phyloP scores from a whole-genome alignment of 2,329 filamentous ascomycete genomes.

The Lasiodiplodia sp. region DNA sequence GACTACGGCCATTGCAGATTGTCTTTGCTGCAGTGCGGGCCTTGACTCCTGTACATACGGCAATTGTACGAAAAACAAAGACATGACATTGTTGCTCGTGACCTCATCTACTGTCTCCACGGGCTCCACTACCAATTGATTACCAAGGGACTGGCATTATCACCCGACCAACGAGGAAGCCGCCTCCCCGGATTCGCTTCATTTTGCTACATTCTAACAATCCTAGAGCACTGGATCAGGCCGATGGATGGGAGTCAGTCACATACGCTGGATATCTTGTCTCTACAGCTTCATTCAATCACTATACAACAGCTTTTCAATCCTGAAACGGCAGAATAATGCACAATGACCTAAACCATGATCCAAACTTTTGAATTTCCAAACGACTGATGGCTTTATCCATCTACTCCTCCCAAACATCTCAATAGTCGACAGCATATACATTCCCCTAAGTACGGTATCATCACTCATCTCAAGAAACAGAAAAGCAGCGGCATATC shows the following conservation, averaged over 20 bases:
- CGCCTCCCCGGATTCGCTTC: not conserved
- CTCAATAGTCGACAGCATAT: not conserved
- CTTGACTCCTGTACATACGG: slow-evolving; percentile 18
- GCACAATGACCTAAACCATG: not conserved
- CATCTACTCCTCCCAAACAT: not conserved
- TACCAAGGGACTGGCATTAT: not conserved
- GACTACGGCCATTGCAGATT: slow-evolving; percentile 17
- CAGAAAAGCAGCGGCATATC: not conserved
- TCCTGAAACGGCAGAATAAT: too few relatives aligned
- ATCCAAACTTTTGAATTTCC: not conserved
- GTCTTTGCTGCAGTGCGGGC: slow-evolving; percentile 9
- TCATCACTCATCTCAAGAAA: slow-evolving; percentile 9
- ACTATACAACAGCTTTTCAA: too few relatives aligned
- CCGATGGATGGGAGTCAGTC: not conserved
- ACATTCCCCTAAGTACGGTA: not conserved
- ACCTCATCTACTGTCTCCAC: not conserved
- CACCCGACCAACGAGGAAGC: not conserved
- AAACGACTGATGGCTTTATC: not conserved
- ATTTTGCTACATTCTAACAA: not conserved
- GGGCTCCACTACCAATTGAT: not conserved
- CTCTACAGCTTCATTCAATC: too few relatives aligned
- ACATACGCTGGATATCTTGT: too few relatives aligned
- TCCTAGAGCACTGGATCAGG: not conserved
- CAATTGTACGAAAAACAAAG: slow-evolving; percentile 22
- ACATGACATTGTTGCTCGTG: not conserved